A percentile compares a stretch with the other conserved stretches of the same genome.
Evolutionary conservation across 306 rosid species (phyloP).

Genomic region (Dalbergia cochinchinensis): DNA sequence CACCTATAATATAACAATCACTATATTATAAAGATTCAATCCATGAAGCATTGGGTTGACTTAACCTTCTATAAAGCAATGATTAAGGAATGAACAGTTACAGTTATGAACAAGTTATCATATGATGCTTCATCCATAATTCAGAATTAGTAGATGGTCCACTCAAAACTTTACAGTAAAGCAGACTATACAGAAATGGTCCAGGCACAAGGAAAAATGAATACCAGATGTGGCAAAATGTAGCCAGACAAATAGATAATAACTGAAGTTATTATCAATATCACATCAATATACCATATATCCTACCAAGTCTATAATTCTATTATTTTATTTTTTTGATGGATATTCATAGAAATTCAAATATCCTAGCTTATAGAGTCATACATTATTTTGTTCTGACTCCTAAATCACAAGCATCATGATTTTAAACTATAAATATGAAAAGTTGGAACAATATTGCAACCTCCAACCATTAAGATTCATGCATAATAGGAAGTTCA

Average conservation of each 20-base stretch:
- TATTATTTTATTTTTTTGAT: not conserved
- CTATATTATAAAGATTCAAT: not conserved
- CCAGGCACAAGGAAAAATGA: not conserved
- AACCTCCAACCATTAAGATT: no score
- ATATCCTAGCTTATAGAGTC: not conserved
- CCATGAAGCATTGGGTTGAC: slow-evolving; percentile 13
- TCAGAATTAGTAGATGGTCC: slow-evolving; percentile 18
- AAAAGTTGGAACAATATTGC: not conserved
- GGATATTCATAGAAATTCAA: not conserved
- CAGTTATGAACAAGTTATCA: not conserved
- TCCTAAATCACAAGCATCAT: slow-evolving; percentile 6
- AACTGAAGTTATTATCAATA: slow-evolving; percentile 4
- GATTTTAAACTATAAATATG: no score
- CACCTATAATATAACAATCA: not conserved
- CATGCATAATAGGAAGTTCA: no score
- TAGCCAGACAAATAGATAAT: slow-evolving; percentile 5
- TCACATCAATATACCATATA: not conserved
- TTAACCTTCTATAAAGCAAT: slow-evolving; percentile 20
- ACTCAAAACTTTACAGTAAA: slow-evolving; percentile 12
- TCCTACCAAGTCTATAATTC: slow-evolving; percentile 1
- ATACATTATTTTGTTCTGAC: not conserved
- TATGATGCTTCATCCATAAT: not conserved
- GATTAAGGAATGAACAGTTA: not conserved
- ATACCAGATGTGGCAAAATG: not conserved
- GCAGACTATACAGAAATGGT: not conserved